A percentile compares a stretch with the other conserved stretches of the same genome.
Evolutionary conservation across 257 asterid genomes (phyloP).

Genomic region (Penstemon davidsonii): DNA sequence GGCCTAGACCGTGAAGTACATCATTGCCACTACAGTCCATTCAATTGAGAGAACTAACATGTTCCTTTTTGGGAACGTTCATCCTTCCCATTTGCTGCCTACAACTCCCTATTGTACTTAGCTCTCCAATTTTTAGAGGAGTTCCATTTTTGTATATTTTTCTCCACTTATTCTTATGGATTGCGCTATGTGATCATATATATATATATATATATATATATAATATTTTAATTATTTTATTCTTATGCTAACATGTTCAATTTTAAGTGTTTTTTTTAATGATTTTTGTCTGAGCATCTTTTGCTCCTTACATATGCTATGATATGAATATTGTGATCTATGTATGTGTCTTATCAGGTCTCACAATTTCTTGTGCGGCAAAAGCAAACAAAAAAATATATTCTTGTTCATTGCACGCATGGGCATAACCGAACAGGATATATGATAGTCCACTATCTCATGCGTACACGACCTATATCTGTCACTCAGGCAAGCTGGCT

Average conservation of each 20-base stretch:
- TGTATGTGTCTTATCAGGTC: constrained; percentile 55
- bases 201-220: neutral
- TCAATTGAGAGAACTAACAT: too few relatives aligned
- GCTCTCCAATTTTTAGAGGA: too few relatives aligned
- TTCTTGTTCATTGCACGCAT: constrained; percentile 96
- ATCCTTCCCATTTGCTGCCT: too few relatives aligned
- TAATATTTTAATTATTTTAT: neutral
- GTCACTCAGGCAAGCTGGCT: constrained; percentile 74
- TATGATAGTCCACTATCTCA: constrained; percentile 91
- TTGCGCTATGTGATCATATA: too few relatives aligned
- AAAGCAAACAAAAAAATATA: constrained; percentile 64
- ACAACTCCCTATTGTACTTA: too few relatives aligned
- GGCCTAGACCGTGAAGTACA: too few relatives aligned
- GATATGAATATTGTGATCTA: constrained; percentile 16
- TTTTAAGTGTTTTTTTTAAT: neutral
- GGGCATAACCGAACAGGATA: constrained; percentile 99
- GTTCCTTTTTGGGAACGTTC: too few relatives aligned
- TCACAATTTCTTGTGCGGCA: constrained; percentile 78
- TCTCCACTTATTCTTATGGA: too few relatives aligned
- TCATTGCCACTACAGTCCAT: too few relatives aligned
- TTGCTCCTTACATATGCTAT: constrained; percentile 11
- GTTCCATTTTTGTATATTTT: too few relatives aligned
- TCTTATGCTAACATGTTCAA: neutral
- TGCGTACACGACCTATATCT: constrained; percentile 73
- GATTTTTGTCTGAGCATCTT: neutral